A percentile compares a stretch with the other conserved stretches of the same genome.
Evolutionary conservation across 2,329 filamentous ascomycete genomes (phyloP).

Genomic region (Mycosphaerella sp.): DNA sequence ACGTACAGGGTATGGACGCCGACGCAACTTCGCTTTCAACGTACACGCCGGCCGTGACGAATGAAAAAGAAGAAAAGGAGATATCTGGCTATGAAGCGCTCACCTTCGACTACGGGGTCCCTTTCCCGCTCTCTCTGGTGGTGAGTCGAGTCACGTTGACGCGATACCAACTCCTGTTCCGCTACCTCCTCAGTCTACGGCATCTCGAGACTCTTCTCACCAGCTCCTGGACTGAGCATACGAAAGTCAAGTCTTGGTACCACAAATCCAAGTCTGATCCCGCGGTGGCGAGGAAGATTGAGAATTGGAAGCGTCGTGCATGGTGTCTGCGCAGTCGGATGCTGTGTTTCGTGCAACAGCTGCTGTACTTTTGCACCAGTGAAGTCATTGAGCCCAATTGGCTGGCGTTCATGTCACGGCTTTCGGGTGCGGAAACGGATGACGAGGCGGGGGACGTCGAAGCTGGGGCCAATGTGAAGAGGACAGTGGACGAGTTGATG

Average conservation of each 20-base stretch:
- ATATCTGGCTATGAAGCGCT: conserved; percentile 87
- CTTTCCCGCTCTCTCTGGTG: conserved; percentile 90
- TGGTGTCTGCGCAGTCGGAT: conserved; percentile 90
- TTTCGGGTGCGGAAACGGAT: conserved; percentile 54
- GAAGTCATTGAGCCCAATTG: conserved; percentile 99
- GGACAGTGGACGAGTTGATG: conserved; percentile 97
- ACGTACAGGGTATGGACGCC: conserved; percentile 84
- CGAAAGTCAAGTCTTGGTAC: conserved; percentile 71
- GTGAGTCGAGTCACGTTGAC: conserved; percentile 96
- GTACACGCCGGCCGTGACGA: conserved; percentile 60
- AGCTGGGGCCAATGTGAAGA: conserved; percentile 35
- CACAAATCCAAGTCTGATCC: conserved; percentile 48
- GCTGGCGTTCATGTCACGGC: conserved; percentile 82
- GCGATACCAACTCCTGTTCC: conserved; percentile 91
- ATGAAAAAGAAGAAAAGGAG: conserved; percentile 68
- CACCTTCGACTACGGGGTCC: conserved; percentile 88
- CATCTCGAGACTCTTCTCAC: conserved; percentile 85
- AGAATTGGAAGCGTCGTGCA: conserved; percentile 86
- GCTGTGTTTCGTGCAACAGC: conserved; percentile 94
- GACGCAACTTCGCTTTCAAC: conserved; percentile 48
- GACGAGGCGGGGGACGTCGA: conserved; percentile 36
- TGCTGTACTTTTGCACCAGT: conserved; percentile 92
- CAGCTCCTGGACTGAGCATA: conserved; percentile 84
- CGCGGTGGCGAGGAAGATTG: conserved; percentile 60
- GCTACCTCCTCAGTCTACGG: conserved; percentile 82